Evolutionary conservation across 371 early-diverging fungal species (phyloP), one percentile per base, ranked within the genome.

Genomic region (Zychaea mexicana): DNA sequence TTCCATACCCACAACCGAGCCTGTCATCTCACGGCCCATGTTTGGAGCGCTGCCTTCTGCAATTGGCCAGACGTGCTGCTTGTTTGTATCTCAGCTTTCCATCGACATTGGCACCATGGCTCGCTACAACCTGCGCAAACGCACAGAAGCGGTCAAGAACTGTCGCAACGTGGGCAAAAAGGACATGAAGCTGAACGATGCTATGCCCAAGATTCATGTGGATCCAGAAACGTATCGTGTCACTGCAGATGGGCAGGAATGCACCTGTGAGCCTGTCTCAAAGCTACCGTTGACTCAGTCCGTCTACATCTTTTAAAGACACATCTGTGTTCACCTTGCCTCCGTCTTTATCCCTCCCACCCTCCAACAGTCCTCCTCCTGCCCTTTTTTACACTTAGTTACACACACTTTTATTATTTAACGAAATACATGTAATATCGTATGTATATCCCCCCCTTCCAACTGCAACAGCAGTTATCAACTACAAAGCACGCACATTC

Each of bases 181-280:
- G n/a, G 93, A 93, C 57, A 93, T 97, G 91, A 91, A 91, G 69
- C 81, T 90, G 58, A 97, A 97, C 67, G 83, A 84, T 59, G 64
- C 78, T 0, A 77, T 88, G 70, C 96, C 96, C 1, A 78, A 81
- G 3, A 89, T 96, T 8, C 65, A 81, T 0, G 94, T 96, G 0
- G 94, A 97, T 65, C 95, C 97, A 0, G 96, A 96, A 69, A 95
- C 94, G 2, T 96, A 94, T 67, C 83, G 83, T 26, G 96, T 96
- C 17, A 84, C 71, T 15, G 91, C 91, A 3, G 92, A 96, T 67
- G 96, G 94, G 13, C 74, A 79, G 55, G 68, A 76, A 6, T 84
- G 91, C 49, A 79, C 74, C 19, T 91, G 91, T 69, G 88, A 82
- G 28, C 94, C 96, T 17, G 91, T 89, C 0, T 76, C 78, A 0